Evolutionary conservation across 345 rosid species (phyloP), one percentile per base, ranked within the genome.

Genomic region (Eucalyptus curtisii): DNA sequence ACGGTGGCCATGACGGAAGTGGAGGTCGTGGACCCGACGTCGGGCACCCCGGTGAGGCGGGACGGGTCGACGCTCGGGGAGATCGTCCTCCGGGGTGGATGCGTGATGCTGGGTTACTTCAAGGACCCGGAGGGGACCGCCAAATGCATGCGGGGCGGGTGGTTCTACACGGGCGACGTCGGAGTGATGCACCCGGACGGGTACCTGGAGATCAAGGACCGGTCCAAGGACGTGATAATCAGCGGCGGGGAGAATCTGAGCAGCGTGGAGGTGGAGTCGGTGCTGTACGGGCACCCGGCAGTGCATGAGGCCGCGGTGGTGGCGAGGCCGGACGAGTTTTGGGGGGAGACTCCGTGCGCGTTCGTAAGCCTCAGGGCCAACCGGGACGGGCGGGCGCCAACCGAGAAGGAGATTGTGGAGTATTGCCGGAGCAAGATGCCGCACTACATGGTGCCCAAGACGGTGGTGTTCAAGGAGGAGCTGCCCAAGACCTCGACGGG

Each of bases 261-360:
- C 89, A 95, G 95, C 30, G 94, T 95, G 82, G 98, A 97, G 93
- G 96, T 96, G 2, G 97, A 97, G 55, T 93, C 96, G 6, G 93
- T 96, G 87, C 33, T 97, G 87, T 97, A 97, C 50, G 85, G 91
- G 85, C 95, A 96, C 81, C 96, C 96, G 3, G 95, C 94, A 15
- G 91, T 97, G 52, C 88, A 88, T 10, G 99, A 97, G 91, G 99
- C 94, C 25, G 97, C 98, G 11, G 98, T 97, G 80, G 99, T 96
- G 88, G 98, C 96, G 1, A 88, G 96, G 91, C 98, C 97, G 3
- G 97, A 96, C 80, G 95, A 95, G 87, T 93, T 89, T 31, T 97
- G 99, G 98, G 99, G 99, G 49, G 96, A 97, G 92, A 94, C 95
- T 2, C 99, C 99, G 42, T 96, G 99, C 80, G 98, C 99, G 33